Base-by-base conservation (phyloP, 2,329 filamentous ascomycete species). In the Eutypa lata region DNA sequence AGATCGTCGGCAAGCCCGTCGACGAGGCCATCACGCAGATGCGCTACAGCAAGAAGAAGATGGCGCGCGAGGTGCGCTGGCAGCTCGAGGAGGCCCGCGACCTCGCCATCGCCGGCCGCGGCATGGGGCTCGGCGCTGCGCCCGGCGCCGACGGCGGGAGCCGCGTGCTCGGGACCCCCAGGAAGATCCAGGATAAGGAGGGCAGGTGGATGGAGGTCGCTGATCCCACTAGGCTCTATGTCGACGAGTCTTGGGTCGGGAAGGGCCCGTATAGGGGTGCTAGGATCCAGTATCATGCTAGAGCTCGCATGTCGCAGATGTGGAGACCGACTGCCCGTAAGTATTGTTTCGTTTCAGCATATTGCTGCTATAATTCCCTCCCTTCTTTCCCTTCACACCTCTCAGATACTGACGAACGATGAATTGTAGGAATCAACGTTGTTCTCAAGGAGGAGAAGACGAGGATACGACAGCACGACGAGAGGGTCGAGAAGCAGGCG, bases 1-100 rank as follows among this genome's bases (percentile, higher is more conserved):
- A 97, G 75, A 94, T 99, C 66, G 81, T 86, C 2, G 94, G 94
- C 60, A 97, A 97, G 81, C 87, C 87, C n/a, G 79, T 99, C 56
- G 91, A 95, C 53, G 92, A 99, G 35, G 94, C 94, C 14, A 90
- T 97, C 60, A 75, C 89, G 51, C 94, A 99, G 78, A 96, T 99
- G 90, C 84, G 87, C 52, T 97, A 93, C 76, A 93, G 88, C 71
- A 90, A 91, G 78, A 99, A 99, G 83, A 93, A 91, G 76, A 89
- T 88, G 58, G 90, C 93, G 7, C 78, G 83, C 60, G 91, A 96
- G 65, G 84, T 97, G 26, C 76, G 82, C 61, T 86, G 84, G 66
- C 89, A 94, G 66, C 76, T 99, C 18, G 84, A 94, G 66, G 81
- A 89, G 63, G 92, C 93, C 1, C 83, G 88, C 53, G 90, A 96